A percentile compares a stretch with the other conserved stretches of the same genome.
Evolutionary conservation across 306 rosid species (phyloP).

Genomic region (Cucurbita argyrosperma): DNA sequence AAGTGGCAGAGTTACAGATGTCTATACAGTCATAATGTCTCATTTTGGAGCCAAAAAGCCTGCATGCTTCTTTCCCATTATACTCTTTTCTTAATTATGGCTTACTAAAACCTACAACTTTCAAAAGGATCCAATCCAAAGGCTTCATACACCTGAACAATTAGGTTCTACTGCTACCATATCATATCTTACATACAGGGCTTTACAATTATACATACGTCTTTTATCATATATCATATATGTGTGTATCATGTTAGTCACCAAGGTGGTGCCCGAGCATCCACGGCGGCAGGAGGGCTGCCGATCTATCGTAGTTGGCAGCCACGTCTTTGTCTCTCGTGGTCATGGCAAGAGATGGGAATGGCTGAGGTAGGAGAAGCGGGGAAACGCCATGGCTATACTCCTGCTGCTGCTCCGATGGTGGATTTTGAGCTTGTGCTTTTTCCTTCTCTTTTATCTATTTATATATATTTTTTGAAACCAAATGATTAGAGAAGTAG

Average conservation of each 20-base stretch:
- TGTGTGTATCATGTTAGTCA: constrained; percentile 12
- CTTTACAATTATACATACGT: background rate
- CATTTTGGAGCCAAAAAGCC: too few relatives aligned
- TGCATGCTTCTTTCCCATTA: too few relatives aligned
- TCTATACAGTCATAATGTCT: too few relatives aligned
- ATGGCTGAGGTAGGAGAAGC: constrained; percentile 16
- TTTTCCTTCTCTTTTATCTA: constrained; percentile 70
- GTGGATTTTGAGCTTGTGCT: constrained; percentile 17
- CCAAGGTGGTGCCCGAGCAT: constrained; percentile 30
- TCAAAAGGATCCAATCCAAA: background rate
- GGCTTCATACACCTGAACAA: background rate
- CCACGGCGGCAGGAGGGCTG: constrained; percentile 38
- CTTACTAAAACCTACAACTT: too few relatives aligned
- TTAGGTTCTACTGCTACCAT: background rate
- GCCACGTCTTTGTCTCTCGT: constrained; percentile 8
- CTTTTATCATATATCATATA: background rate
- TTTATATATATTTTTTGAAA: background rate
- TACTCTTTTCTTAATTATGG: too few relatives aligned
- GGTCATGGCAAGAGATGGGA: constrained; percentile 26
- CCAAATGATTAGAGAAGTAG: background rate
- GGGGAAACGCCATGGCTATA: constrained; percentile 11
- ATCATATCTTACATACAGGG: background rate
- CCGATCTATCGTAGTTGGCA: background rate
- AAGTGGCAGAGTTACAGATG: too few relatives aligned
- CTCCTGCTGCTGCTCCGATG: constrained; percentile 1